A percentile compares a stretch with the other conserved stretches of the same genome.
phyloP scores from a whole-genome alignment of 164 flowering plant species.

The Berberis thunbergii region DNA sequence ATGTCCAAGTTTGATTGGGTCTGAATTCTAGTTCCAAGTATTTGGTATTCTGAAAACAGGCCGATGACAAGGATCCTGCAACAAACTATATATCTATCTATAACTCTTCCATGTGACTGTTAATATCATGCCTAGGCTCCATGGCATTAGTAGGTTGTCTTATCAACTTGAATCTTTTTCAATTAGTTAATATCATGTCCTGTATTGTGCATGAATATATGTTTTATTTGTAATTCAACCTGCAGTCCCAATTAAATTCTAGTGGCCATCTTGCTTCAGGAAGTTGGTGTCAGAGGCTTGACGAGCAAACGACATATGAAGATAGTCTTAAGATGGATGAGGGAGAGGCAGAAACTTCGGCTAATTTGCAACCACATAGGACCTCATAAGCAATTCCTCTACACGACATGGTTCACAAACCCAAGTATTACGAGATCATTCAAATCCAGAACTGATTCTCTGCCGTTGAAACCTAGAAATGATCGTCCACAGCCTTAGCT shows the following conservation, averaged over 20 bases:
- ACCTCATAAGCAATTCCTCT: constrained; percentile 74
- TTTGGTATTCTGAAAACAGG: too few relatives aligned
- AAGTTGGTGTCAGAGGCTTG: constrained; percentile 70
- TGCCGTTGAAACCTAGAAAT: constrained; percentile 14
- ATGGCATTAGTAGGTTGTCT: too few relatives aligned
- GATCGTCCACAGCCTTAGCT: constrained; percentile 21
- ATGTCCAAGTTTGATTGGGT: too few relatives aligned
- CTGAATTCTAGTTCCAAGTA: too few relatives aligned
- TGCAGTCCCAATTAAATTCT: neutral
- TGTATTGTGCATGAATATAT: too few relatives aligned
- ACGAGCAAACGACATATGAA: constrained; percentile 84
- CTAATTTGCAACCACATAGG: constrained; percentile 84
- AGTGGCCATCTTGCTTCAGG: constrained; percentile 29
- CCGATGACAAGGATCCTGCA: too few relatives aligned
- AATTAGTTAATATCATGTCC: too few relatives aligned
- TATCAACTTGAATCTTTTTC: too few relatives aligned
- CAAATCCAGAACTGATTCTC: constrained; percentile 12
- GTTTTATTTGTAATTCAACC: too few relatives aligned
- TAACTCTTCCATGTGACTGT: too few relatives aligned
- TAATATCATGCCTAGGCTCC: too few relatives aligned
- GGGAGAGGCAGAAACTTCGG: constrained; percentile 77
- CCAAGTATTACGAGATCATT: constrained; percentile 21
- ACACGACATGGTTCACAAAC: constrained; percentile 88
- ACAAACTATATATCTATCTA: too few relatives aligned
- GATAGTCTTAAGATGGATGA: constrained; percentile 78